Evolutionary conservation across 2,329 filamentous ascomycete genomes (phyloP).

Genomic region (Capronia coronata): DNA sequence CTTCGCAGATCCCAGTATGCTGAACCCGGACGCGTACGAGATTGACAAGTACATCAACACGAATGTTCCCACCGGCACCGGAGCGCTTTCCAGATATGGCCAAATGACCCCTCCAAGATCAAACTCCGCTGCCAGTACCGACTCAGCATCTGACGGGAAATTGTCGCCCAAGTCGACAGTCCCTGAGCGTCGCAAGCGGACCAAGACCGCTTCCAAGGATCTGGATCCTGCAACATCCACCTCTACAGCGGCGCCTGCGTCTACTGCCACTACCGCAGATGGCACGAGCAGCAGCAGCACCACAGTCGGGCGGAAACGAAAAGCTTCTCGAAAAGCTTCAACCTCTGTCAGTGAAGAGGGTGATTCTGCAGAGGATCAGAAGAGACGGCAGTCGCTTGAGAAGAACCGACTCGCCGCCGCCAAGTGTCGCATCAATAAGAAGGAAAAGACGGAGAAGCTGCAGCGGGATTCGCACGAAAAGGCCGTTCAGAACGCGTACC

Average conservation of each 20-base stretch:
- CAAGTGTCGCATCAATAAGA: slow-evolving; percentile 30
- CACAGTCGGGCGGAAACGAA: slow-evolving; percentile 23
- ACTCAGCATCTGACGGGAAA: slow-evolving; percentile 16
- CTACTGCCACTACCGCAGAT: no score
- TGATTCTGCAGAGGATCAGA: slow-evolving; percentile 21
- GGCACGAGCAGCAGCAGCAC: slow-evolving; percentile 1
- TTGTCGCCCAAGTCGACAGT: slow-evolving; percentile 15
- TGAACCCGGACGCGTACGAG: slow-evolving; percentile 17
- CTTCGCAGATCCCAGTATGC: slow-evolving; percentile 3
- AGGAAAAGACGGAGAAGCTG: slow-evolving; percentile 28
- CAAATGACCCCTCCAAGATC: slow-evolving; percentile 28
- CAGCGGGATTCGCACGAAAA: slow-evolving; percentile 29
- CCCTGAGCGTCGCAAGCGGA: slow-evolving; percentile 18
- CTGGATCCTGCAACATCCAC: slow-evolving; percentile 4
- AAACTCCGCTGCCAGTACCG: slow-evolving; percentile 20
- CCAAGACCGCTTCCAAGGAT: slow-evolving; percentile 17
- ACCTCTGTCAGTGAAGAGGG: slow-evolving; percentile 6
- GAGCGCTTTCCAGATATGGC: slow-evolving; percentile 24
- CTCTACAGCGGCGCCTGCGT: neutral
- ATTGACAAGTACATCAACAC: slow-evolving; percentile 23
- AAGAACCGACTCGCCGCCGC: slow-evolving; percentile 29
- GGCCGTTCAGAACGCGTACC: slow-evolving; percentile 27
- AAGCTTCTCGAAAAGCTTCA: slow-evolving; percentile 22
- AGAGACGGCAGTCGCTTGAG: slow-evolving; percentile 28
- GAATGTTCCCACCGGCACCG: slow-evolving; percentile 17